Percentiles rank a stretch among this genome's conserved stretches.
phyloP scores from a whole-genome alignment of 345 rosid species.

The Tarenaya hassleriana region DNA sequence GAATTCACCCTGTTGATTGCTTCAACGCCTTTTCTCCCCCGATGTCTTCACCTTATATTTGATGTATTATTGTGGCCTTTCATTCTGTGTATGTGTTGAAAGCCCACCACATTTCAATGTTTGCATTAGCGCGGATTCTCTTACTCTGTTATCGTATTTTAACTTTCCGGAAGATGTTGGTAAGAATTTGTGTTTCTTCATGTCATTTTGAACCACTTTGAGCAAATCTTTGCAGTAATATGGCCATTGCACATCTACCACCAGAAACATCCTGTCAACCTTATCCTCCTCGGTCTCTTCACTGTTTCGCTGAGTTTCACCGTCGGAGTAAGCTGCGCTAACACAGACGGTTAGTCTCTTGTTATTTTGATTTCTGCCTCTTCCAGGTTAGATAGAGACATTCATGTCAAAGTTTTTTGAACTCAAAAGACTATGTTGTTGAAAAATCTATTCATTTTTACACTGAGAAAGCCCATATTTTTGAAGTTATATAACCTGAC shows the following conservation, averaged over 20 bases:
- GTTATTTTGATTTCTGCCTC: background rate
- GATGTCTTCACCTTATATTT: no score
- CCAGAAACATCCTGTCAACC: constrained; percentile 88
- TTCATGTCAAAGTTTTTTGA: constrained; percentile 5
- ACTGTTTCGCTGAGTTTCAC: constrained; percentile 74
- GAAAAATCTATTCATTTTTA: background rate
- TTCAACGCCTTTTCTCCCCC: no score
- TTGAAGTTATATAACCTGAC: no score
- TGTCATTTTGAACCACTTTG: background rate
- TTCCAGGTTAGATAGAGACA: no score
- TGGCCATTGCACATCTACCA: constrained; percentile 90
- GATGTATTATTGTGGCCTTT: no score
- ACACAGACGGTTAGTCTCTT: constrained; percentile 59
- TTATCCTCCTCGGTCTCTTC: constrained; percentile 78
- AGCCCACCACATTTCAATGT: no score
- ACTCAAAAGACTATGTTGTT: background rate
- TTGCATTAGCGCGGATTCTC: no score
- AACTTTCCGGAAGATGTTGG: background rate
- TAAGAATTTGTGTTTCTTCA: background rate
- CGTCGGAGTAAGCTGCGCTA: constrained; percentile 85
- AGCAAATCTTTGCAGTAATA: constrained; percentile 50
- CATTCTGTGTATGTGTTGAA: no score
- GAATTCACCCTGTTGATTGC: no score
- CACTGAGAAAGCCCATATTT: no score
- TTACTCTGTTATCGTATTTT: no score